Percentiles rank a stretch among this genome's conserved stretches.
Conservation (phyloP, 305 asterid species). For the Fraxinus nigra region DNA sequence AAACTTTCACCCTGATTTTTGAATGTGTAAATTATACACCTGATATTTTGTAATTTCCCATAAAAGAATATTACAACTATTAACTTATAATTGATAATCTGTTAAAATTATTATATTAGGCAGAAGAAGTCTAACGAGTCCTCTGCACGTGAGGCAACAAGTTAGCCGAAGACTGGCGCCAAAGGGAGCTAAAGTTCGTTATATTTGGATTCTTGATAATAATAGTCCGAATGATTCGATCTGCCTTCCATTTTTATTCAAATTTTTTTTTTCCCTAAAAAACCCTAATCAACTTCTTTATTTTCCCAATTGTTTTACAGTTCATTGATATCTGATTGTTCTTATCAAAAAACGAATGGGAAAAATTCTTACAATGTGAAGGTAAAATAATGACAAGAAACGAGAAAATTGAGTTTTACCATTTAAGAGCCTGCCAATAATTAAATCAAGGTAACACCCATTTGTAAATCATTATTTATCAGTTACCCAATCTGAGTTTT, state of each 20-base stretch:
- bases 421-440: slow-evolving; percentile 4
- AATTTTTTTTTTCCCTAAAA: slow-evolving; percentile 5
- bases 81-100: not conserved
- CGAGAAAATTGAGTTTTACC: not conserved
- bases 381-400: slow-evolving; percentile 7
- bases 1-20: no score
- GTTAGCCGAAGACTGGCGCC: slow-evolving; percentile 29
- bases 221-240: slow-evolving; percentile 30
- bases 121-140: not conserved
- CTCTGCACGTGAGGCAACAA: slow-evolving; percentile 13
- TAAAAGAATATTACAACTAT: not conserved
- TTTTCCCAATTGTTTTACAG: not conserved
- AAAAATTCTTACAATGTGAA: not conserved
- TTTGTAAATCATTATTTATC: not conserved
- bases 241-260: slow-evolving; percentile 17
- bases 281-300: slow-evolving; percentile 29
- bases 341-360: not conserved
- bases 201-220: slow-evolving; percentile 3
- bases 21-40: no score
- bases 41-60: no score
- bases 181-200: slow-evolving; percentile 13
- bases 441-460: slow-evolving; percentile 25
- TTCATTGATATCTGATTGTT: slow-evolving; percentile 13
- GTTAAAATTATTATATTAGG: not conserved
- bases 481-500: not conserved